These are phyloP conservation scores for Eimeria zaria DNA, from an alignment of 169 alveolate species.

Conservation along the genomic window DNA sequence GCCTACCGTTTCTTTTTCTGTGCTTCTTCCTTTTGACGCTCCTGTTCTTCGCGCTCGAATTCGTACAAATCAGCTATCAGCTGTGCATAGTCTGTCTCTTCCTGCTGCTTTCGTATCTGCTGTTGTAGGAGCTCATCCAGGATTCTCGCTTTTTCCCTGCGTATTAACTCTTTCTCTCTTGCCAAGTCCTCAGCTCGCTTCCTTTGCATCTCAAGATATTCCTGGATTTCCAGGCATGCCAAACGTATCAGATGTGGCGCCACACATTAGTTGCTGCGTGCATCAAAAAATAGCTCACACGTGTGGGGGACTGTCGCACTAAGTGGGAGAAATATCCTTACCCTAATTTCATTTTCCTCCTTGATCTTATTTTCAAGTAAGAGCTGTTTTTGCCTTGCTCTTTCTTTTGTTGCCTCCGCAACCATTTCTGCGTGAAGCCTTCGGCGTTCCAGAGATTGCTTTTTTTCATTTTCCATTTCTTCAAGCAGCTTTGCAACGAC, in stretches of 20 bases:
- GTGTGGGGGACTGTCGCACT: not conserved
- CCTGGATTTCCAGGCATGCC: constrained; percentile 4
- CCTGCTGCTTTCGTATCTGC: constrained; percentile 53
- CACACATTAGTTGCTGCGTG: not conserved
- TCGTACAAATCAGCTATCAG: constrained; percentile 67
- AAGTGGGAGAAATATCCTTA: not conserved
- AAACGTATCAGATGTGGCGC: not conserved
- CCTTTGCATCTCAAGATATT: constrained; percentile 57
- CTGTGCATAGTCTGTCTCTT: constrained; percentile 76
- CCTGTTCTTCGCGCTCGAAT: constrained; percentile 81
- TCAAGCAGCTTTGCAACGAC: constrained; percentile 76
- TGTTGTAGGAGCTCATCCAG: constrained; percentile 62
- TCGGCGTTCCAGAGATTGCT: constrained; percentile 56
- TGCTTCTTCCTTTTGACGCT: constrained; percentile 78
- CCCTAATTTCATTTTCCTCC: constrained; percentile 73
- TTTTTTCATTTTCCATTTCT: constrained; percentile 74
- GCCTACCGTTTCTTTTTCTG: constrained; percentile 55
- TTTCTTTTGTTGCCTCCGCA: constrained; percentile 50
- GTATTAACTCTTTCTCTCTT: constrained; percentile 37
- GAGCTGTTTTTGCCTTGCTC: constrained; percentile 63
- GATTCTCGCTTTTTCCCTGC: constrained; percentile 64
- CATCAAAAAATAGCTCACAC: not conserved
- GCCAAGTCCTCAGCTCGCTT: constrained; percentile 67
- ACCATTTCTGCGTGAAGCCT: constrained; percentile 49
- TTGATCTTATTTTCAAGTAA: constrained; percentile 32